Evolutionary conservation across 345 rosid genomes (phyloP).

Genomic region (Stellera chamaejasme): DNA sequence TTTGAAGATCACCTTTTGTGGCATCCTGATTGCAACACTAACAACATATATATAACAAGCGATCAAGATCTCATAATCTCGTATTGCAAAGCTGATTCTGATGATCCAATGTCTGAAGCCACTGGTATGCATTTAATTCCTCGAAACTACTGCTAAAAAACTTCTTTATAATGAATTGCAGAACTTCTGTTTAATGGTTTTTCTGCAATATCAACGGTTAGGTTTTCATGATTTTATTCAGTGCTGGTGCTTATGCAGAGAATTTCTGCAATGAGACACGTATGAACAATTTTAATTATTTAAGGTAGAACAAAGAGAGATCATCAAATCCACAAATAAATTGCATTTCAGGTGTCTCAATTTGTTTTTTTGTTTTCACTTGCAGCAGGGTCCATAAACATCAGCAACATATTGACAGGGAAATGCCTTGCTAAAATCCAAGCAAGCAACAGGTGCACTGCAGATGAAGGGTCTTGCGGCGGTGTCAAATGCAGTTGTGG

Average conservation of each 20-base stretch:
- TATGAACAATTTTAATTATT: too few species aligned
- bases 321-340: too few species aligned
- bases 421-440: constrained; percentile 59
- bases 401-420: constrained; percentile 58
- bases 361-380: too few species aligned
- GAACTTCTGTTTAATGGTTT: background rate
- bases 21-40: constrained; percentile 79
- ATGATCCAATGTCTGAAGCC: constrained; percentile 44
- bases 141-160: too few species aligned
- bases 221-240: too few species aligned
- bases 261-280: too few species aligned
- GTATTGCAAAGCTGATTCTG: constrained; percentile 66
- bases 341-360: too few species aligned
- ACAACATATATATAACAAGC: constrained; percentile 62
- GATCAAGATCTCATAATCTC: constrained; percentile 71
- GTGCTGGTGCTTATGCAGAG: too few species aligned
- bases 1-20: constrained; percentile 63
- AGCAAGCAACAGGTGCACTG: constrained; percentile 39
- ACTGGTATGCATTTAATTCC: constrained; percentile 28
- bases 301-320: too few species aligned
- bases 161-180: background rate
- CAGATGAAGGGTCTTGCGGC: constrained; percentile 24
- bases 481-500: constrained; percentile 18
- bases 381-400: constrained; percentile 71
- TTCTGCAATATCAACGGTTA: too few species aligned